Base-by-base conservation (phyloP, 306 rosid species). In the Styphnolobium japonicum region DNA sequence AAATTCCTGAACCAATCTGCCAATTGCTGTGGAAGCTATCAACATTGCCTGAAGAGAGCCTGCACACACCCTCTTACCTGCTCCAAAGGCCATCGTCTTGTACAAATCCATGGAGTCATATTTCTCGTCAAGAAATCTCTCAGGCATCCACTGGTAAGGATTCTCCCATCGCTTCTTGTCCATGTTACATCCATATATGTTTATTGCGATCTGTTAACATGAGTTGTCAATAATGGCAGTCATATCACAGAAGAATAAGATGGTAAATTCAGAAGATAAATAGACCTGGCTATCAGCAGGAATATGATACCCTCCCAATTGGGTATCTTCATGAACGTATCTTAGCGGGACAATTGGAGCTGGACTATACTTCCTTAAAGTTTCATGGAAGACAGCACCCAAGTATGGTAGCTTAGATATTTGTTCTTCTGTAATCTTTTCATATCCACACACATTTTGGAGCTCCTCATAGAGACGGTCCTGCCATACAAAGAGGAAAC, bases 31-130 rank as follows among this genome's bases (percentile, higher is more conserved):
- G 82, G 90, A 85, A 0, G 92, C 78, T 40, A 91, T 91, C 69
- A 88, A 71, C 88, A 69, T 73, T 14, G 98, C 98, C 81, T 95
- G 97, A 69, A 90, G 93, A 29, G 93, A 79, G 16, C 99, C 99
- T 0, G 98, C 90, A 51, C 98, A 95, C n/a, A 71, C 91, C 85
- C 99, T 89, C 90, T 90, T 93, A 71, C 99, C 99, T n/a, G 89
- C 92, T 70, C 99, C 98, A 76, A 95, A 95, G 2, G 99, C 90
- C 98, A 95, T 93, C 2, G 98, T 95, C 87, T 90, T 95, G 86
- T 89, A 71, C 86, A 93, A 58, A 81, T 95, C 99, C 77, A 53
- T 48, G 0, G 81, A 40, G 10, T 91, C 99, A 52, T 82, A 89
- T 63, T 87, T 90, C 72, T 81, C 86, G 4, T 90, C 93, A 7